Conservation (phyloP, 2,329 filamentous ascomycete species). For the Endocalyx cinctus region DNA sequence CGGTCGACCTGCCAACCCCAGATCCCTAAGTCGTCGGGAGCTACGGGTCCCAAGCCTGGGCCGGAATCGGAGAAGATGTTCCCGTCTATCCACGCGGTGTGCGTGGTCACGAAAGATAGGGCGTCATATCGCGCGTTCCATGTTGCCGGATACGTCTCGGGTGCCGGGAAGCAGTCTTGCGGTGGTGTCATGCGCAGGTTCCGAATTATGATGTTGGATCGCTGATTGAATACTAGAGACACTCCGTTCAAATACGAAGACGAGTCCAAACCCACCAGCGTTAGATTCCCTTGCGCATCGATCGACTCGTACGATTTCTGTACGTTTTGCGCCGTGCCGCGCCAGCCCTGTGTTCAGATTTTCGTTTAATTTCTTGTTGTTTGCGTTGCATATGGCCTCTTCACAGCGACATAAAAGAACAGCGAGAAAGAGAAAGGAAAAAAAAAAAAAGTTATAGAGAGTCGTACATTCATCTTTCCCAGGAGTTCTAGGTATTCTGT, state of each 20-base stretch:
- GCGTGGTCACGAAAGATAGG: slow-evolving; percentile 12
- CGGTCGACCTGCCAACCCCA: slow-evolving; percentile 16
- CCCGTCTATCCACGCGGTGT: slow-evolving; percentile 14
- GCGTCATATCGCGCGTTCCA: slow-evolving; percentile 19
- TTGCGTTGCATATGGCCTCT: too few species aligned
- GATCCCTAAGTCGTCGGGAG: slow-evolving; percentile 9
- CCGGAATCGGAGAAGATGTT: slow-evolving; percentile 12
- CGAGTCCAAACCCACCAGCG: slow-evolving; percentile 14
- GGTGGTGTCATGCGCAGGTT: slow-evolving; percentile 13
- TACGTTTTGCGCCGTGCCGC: slow-evolving; percentile 13
- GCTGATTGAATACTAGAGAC: slow-evolving; percentile 13
- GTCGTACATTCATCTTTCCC: slow-evolving; percentile 13
- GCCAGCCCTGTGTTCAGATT: slow-evolving; percentile 12
- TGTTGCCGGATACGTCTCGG: slow-evolving; percentile 11
- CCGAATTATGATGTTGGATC: slow-evolving; percentile 13
- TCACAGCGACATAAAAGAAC: too few species aligned
- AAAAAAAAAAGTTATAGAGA: neutral
- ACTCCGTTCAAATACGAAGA: slow-evolving; percentile 12
- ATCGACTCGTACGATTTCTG: slow-evolving; percentile 17
- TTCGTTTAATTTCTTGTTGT: slow-evolving; percentile 4
- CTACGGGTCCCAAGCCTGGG: slow-evolving; percentile 2
- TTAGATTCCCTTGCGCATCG: slow-evolving; percentile 13
- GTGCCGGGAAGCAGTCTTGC: slow-evolving; percentile 16
- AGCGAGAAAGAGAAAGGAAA: too few species aligned
- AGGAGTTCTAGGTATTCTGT: slow-evolving; percentile 14